Evolutionary conservation across 2,329 filamentous ascomycete species (phyloP), one percentile per base, ranked within the genome.

Genomic region (Raffaelea albimanens): DNA sequence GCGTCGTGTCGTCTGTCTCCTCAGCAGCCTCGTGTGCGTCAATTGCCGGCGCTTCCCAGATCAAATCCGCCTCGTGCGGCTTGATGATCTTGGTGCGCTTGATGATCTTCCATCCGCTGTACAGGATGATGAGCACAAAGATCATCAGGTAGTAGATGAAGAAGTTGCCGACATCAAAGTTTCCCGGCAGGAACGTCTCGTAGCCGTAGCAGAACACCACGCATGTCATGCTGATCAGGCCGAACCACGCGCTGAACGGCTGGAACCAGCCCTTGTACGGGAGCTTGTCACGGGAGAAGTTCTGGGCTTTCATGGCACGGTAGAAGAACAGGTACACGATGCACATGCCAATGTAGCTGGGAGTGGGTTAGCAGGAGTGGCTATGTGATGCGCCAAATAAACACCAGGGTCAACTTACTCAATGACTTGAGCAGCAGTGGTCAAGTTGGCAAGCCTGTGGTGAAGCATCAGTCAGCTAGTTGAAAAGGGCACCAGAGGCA

Each of bases 81-180:
- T 19, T 52, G 23, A 7, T n/a, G 7, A 39, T 64, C 50, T 69
- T 70, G 2, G 80, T 84, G 47, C 66, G 67, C 65, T 80, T 77
- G 59, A 78, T 18, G 1, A 84, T 9, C 63, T 85, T 86, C 78
- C 79, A 86, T 55, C n/a, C n/a, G n/a, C n/a, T n/a, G n/a, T 68
- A 67, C 18, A 72, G 47, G 58, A 75, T 56, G 8, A 72, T 68
- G 0, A 71, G 69, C 33, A 80, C 58, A 16, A 78, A 60, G 50
- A 74, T 64, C 72, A 78, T 77, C 21, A 70, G 71, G 60, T 80
- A 80, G 63, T 74, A 73, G n/a, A 67, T 61, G 59, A 73, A 65
- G 58, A 75, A 71, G 19, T 56, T 64, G 3, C 69, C 62, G n/a
- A 67, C 63, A 18, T 63, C 60, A 69, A 77, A 81, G 11, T 39